Conservation (phyloP, 805 yeast genomes). For the Yamadazyma tumulicola region DNA sequence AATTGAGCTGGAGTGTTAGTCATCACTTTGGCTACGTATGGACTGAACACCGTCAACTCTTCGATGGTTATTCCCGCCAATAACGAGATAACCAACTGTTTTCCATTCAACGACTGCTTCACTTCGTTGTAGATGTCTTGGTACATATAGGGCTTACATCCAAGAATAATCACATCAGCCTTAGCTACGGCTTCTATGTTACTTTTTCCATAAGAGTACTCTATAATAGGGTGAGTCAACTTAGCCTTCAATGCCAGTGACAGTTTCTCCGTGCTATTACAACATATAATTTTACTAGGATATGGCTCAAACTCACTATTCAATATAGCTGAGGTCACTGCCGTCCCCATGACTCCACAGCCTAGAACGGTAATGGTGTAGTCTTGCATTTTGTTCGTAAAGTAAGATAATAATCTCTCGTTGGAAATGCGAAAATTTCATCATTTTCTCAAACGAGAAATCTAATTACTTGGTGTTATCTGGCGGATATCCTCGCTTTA, state of each 20-base stretch:
- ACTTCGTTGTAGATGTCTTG: conserved; percentile 56
- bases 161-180: conserved; percentile 73
- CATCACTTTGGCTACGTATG: conserved; percentile 84
- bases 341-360: conserved; percentile 95
- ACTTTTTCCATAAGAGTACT: conserved; percentile 42
- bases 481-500: no score
- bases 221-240: conserved; percentile 43
- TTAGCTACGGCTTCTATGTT: conserved; percentile 58
- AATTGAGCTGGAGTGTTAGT: conserved; percentile 95
- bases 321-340: conserved; percentile 77
- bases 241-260: conserved; percentile 45
- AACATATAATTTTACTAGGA: conserved; percentile 75
- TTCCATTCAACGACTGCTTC: conserved; percentile 42
- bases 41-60: conserved; percentile 53
- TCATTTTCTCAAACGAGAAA: conserved; percentile 4
- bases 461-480: no score
- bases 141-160: conserved; percentile 84
- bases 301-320: conserved; percentile 45
- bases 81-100: conserved; percentile 67
- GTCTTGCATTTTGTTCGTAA: conserved; percentile 9
- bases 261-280: conserved; percentile 48
- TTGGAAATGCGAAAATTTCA: background rate
- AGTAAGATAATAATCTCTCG: no score
- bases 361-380: conserved; percentile 80
- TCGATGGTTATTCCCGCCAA: conserved; percentile 91